Conservation (phyloP, 148 eudicot species). For the Linanthus parryae region DNA sequence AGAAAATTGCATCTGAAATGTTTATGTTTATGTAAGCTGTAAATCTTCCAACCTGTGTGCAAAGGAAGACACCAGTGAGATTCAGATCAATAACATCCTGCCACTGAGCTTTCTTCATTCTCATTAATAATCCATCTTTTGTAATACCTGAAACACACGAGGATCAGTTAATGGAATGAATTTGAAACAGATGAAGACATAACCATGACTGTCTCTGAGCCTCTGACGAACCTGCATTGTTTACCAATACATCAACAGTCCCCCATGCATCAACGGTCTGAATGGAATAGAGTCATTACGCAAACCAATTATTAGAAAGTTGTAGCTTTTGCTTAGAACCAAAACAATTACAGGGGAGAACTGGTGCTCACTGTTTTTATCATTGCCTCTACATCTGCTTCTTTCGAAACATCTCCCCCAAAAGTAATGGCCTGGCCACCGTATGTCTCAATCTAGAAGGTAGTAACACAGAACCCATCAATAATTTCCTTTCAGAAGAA, state of each 20-base stretch:
- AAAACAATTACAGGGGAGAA: slow-evolving; percentile 3
- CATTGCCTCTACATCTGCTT: slow-evolving; percentile 91
- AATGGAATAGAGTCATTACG: slow-evolving; percentile 11
- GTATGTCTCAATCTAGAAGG: slow-evolving; percentile 74
- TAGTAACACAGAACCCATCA: too few relatives aligned
- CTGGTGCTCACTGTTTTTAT: slow-evolving; percentile 69
- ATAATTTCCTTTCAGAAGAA: too few relatives aligned
- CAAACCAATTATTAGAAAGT: slow-evolving; percentile 7
- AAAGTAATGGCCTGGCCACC: slow-evolving; percentile 84
- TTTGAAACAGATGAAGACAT: neutral
- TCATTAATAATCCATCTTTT: slow-evolving; percentile 83
- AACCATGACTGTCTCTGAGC: neutral
- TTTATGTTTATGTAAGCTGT: neutral
- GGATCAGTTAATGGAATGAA: slow-evolving; percentile 1
- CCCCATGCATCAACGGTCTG: slow-evolving; percentile 98
- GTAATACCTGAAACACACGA: slow-evolving; percentile 64
- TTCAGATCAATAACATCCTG: slow-evolving; percentile 92
- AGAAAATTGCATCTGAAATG: neutral
- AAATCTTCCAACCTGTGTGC: slow-evolving; percentile 66
- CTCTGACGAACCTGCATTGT: slow-evolving; percentile 72
- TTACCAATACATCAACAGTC: slow-evolving; percentile 82
- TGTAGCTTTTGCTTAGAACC: neutral
- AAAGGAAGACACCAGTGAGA: slow-evolving; percentile 87
- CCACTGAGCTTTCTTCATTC: slow-evolving; percentile 91
- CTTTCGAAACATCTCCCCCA: slow-evolving; percentile 96